Base-by-base conservation (phyloP, 2,329 filamentous ascomycete species). In the Verticillium klebahnii region DNA sequence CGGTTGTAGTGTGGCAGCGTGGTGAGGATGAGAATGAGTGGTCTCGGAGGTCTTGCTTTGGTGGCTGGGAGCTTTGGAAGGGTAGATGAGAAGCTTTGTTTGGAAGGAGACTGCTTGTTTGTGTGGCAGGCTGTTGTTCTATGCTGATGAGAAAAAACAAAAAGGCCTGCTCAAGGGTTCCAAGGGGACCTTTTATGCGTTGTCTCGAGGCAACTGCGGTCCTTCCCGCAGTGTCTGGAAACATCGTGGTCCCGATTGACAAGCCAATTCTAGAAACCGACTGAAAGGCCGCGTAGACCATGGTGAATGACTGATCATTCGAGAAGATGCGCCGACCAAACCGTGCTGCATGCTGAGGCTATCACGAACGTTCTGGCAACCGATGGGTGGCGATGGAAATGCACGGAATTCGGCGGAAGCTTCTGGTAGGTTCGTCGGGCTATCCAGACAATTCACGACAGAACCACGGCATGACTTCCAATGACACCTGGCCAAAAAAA, bases 101-200 rank as follows among this genome's bases (percentile, higher is more conserved):
- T 11, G 45, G 17, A n/a, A 40, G 37, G 14, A 7, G 37, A 15
- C 59, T 34, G 31, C 5, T 52, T 52, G 45, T 52, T 52, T 25
- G 11, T 11, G 6, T 23, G 25, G 45, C 11, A 25, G 45, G 19
- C 19, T 52, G 19, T 52, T 52, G 45, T 25, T 52, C 69, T 68
- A 65, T 72, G 67, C 70, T 74, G 70, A 57, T 60, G 67, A 71
- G 61, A 29, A 62, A 61, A 63, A n/a, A 23, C 29, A 12, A 59
- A 62, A 59, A 55, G 12, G 15, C 32, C 12, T 62, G 60, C 59
- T 36, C 66, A 40, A 39, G 66, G 56, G 65, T 59, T 63, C 57
- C 58, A 60, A 36, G 61, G 52, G n/a, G 63, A 61, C 66, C 34
- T 62, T 74, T 73, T 73, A 75, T 76, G 74, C 60, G 66, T 61